Percentiles rank a stretch among this genome's conserved stretches.
These are phyloP conservation scores for Narthecium ossifragum DNA, from an alignment of 106 monocot species.

Conservation along the genomic window DNA sequence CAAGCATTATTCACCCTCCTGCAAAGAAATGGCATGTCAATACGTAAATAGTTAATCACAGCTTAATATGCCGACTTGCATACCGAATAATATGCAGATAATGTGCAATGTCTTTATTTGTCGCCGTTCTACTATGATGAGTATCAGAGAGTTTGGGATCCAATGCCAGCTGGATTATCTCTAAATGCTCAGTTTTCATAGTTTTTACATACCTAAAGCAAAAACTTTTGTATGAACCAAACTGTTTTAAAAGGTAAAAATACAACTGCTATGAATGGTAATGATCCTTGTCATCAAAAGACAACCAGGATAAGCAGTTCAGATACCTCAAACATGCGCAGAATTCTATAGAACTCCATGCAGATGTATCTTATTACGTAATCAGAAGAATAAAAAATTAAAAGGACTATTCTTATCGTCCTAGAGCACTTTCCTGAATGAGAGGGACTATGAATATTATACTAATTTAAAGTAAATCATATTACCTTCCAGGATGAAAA, in stretches of 20 bases:
- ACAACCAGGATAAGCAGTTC: too few species aligned
- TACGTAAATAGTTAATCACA: not conserved
- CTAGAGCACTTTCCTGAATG: too few species aligned
- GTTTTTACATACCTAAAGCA: constrained; percentile 59
- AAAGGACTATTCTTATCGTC: too few species aligned
- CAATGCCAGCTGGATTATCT: constrained; percentile 80
- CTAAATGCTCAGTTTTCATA: constrained; percentile 69
- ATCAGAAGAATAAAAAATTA: too few species aligned
- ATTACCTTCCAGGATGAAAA: constrained; percentile 72
- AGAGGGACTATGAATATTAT: too few species aligned
- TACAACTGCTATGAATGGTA: too few species aligned
- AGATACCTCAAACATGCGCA: too few species aligned
- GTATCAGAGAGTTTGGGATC: constrained; percentile 60
- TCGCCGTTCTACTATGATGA: constrained; percentile 71
- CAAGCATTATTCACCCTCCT: constrained; percentile 38
- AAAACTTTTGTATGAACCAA: constrained; percentile 9
- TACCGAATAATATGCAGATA: not conserved
- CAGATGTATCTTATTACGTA: too few species aligned
- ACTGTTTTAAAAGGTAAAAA: not conserved
- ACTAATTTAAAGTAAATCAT: constrained; percentile 7
- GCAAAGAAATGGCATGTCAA: too few species aligned
- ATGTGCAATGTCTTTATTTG: constrained; percentile 18
- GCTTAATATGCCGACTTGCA: not conserved
- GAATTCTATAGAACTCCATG: too few species aligned
- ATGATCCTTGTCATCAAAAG: too few species aligned